Percentiles rank a stretch among this genome's conserved stretches.
Conservation (phyloP, 2,329 filamentous ascomycete species). For the Fusarium kyushuense region DNA sequence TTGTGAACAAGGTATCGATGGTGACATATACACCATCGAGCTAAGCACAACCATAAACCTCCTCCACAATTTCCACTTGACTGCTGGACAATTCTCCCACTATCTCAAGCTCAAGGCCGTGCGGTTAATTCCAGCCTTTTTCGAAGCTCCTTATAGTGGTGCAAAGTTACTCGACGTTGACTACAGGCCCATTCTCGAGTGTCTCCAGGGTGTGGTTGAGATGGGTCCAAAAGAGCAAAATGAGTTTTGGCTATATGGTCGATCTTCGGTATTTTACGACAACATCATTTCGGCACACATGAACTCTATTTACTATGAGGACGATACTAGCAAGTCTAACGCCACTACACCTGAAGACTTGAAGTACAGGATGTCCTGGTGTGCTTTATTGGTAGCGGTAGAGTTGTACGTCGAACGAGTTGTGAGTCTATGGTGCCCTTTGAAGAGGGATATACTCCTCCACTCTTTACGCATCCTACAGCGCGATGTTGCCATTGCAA, state of each 20-base stretch:
- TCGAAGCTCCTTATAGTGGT: not conserved
- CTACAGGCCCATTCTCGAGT: not conserved
- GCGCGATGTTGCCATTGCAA: not conserved
- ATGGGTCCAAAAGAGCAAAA: not conserved
- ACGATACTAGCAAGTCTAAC: accelerated
- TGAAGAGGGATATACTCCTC: not conserved
- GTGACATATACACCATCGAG: accelerated
- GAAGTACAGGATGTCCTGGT: conserved; percentile 4
- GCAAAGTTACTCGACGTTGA: not conserved
- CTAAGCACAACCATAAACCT: not conserved
- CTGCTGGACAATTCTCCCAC: not conserved
- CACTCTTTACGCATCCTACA: not conserved
- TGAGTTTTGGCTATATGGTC: conserved; percentile 3
- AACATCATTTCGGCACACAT: conserved; percentile 1
- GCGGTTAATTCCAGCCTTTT: conserved; percentile 22
- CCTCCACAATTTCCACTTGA: conserved; percentile 6
- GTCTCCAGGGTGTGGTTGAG: not conserved
- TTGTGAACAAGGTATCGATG: not conserved
- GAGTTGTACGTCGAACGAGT: conserved; percentile 16
- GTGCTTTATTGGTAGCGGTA: not conserved
- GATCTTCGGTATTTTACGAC: not conserved
- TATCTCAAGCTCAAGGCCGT: conserved; percentile 16
- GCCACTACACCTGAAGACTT: not conserved
- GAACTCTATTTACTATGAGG: not conserved
- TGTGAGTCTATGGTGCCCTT: not conserved